phyloP scores from a whole-genome alignment of 2,329 filamentous ascomycete genomes.

The Exophiala viscosa region DNA sequence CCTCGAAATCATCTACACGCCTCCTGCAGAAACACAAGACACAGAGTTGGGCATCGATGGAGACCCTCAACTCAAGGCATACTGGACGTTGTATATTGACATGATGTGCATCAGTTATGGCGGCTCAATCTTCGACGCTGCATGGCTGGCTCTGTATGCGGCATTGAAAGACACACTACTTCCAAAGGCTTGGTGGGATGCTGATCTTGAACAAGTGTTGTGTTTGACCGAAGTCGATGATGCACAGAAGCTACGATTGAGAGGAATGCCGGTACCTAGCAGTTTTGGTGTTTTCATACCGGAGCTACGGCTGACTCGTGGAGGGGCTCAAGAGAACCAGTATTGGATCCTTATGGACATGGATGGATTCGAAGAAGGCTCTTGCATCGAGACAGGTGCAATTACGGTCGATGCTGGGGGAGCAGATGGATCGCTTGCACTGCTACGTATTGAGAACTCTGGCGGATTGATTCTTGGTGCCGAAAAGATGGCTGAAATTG shows the following conservation, averaged over 20 bases:
- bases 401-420: conserved; percentile 66
- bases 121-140: conserved; percentile 70
- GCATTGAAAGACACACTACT: conserved; percentile 74
- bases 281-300: conserved; percentile 76
- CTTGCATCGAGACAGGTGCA: conserved; percentile 79
- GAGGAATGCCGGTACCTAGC: conserved; percentile 67
- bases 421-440: conserved; percentile 49
- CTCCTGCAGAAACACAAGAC: conserved; percentile 32
- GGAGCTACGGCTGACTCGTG: conserved; percentile 47
- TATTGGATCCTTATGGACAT: conserved; percentile 80
- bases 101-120: conserved; percentile 92
- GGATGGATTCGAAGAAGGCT: conserved; percentile 80
- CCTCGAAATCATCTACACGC: conserved; percentile 68
- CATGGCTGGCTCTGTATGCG: conserved; percentile 79
- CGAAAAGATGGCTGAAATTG: conserved; percentile 58
- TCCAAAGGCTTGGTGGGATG: conserved; percentile 77
- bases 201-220: conserved; percentile 72
- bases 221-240: conserved; percentile 62
- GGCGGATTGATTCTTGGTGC: conserved; percentile 67
- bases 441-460: conserved; percentile 75
- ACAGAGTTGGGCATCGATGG: conserved; percentile 42
- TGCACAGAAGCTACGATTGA: conserved; percentile 57
- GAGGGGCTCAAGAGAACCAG: conserved; percentile 43
- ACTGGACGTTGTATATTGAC: conserved; percentile 94
- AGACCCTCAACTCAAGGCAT: conserved; percentile 65